These are phyloP conservation scores for Cicer pinnatifidum DNA, from an alignment of 306 rosid species.

Conservation along the genomic window DNA sequence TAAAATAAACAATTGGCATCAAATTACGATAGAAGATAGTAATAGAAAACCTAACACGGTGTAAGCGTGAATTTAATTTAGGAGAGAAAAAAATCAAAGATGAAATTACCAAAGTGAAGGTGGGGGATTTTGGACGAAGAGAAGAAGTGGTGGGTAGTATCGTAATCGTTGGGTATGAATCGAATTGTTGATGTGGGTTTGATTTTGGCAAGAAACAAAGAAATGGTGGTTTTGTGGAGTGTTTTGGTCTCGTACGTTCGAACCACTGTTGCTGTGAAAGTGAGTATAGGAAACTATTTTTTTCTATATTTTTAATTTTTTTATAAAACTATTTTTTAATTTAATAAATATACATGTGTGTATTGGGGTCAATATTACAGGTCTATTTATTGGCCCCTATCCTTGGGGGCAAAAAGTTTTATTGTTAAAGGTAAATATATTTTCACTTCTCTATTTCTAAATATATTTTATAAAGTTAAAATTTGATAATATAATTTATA, in stretches of 20 bases:
- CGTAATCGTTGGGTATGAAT: neutral
- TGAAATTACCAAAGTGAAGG: conserved; percentile 40
- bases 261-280: conserved; percentile 5
- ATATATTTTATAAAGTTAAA: no score
- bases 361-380: no score
- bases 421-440: no score
- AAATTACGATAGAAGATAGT: neutral
- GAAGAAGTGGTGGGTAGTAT: neutral
- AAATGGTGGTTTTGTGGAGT: conserved; percentile 16
- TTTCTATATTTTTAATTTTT: no score
- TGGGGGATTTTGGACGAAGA: neutral
- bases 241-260: neutral
- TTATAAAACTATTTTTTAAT: no score
- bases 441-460: no score
- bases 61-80: neutral
- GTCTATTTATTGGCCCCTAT: no score
- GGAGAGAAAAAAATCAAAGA: conserved; percentile 18
- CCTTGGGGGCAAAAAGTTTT: no score
- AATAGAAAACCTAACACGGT: neutral
- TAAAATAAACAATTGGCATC: conserved; percentile 17
- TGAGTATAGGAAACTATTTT: neutral
- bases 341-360: no score
- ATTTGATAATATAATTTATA: no score
- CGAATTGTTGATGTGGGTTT: neutral
- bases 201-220: neutral